phyloP scores from a whole-genome alignment of 2,329 filamentous ascomycete species.

The Metarhizium robertsii region DNA sequence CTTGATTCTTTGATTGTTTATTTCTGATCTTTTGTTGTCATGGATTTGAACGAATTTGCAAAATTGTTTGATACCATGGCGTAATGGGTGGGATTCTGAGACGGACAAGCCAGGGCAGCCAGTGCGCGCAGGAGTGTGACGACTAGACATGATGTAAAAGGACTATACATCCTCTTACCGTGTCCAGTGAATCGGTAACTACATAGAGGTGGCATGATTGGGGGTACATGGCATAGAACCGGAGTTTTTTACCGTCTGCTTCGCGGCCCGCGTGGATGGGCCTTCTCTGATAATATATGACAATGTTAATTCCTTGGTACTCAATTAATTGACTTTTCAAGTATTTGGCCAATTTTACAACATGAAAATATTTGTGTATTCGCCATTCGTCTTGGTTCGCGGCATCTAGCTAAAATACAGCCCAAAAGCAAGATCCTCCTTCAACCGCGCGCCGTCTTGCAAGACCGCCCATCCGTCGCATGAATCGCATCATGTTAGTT shows the following conservation, averaged over 20 bases:
- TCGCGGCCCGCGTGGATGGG: background rate
- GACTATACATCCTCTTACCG: background rate
- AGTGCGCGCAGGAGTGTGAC: no score
- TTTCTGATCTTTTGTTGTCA: no score
- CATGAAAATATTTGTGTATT: background rate
- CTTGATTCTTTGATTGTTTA: background rate
- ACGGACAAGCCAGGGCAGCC: background rate
- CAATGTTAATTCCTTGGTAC: background rate
- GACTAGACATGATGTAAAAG: background rate
- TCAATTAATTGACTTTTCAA: background rate
- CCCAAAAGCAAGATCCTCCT: background rate
- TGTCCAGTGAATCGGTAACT: background rate
- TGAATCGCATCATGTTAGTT: background rate
- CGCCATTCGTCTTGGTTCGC: background rate
- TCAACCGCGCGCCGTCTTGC: no score
- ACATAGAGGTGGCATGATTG: background rate
- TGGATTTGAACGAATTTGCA: background rate
- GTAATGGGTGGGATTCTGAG: background rate
- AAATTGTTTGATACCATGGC: conserved; percentile 1
- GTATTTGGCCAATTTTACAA: background rate
- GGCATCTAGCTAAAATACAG: background rate
- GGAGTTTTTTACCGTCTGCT: background rate
- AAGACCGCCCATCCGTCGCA: no score
- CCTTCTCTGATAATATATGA: background rate
- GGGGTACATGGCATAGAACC: background rate